Conservation (phyloP, 345 rosid species). For the Eucalyptus erythrocorys region DNA sequence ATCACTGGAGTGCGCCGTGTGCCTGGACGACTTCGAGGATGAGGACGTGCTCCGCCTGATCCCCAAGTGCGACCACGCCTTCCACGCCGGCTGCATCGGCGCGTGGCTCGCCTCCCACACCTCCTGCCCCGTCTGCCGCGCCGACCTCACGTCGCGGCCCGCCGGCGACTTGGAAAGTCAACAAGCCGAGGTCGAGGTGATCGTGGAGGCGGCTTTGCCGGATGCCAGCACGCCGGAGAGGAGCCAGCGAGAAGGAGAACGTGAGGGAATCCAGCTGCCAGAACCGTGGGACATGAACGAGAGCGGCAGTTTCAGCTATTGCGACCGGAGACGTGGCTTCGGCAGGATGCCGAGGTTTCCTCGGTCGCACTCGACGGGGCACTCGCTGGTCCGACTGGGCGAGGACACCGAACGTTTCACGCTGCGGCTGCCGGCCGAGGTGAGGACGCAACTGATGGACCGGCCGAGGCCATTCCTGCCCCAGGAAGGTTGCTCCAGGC, state of each 20-base stretch:
- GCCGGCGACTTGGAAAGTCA: slow-evolving; percentile 1
- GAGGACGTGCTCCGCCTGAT: slow-evolving; percentile 46
- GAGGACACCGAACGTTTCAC: neutral
- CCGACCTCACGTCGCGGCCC: slow-evolving; percentile 40
- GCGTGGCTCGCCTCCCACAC: slow-evolving; percentile 74
- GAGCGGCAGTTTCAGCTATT: neutral
- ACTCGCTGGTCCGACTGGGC: neutral
- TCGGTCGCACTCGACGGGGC: neutral
- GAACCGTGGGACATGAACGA: slow-evolving; percentile 42
- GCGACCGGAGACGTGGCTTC: slow-evolving; percentile 40
- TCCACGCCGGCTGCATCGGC: slow-evolving; percentile 86
- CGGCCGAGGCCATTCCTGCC: slow-evolving; percentile 7
- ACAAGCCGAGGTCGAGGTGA: neutral
- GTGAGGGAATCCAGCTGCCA: slow-evolving; percentile 56
- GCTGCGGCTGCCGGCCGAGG: neutral
- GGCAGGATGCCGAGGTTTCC: neutral
- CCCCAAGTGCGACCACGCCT: slow-evolving; percentile 83
- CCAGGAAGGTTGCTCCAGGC: slow-evolving; percentile 28
- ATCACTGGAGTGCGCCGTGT: neutral
- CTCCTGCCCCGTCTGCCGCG: slow-evolving; percentile 92
- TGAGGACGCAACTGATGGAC: neutral
- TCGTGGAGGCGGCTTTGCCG: slow-evolving; percentile 22
- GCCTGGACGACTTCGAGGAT: neutral
- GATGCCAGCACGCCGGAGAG: slow-evolving; percentile 65
- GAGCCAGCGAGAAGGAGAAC: slow-evolving; percentile 51